Percentiles rank a stretch among this genome's conserved stretches.
Evolutionary conservation across 2,329 filamentous ascomycete species (phyloP).

Genomic region (Diaporthe citrichinensis): DNA sequence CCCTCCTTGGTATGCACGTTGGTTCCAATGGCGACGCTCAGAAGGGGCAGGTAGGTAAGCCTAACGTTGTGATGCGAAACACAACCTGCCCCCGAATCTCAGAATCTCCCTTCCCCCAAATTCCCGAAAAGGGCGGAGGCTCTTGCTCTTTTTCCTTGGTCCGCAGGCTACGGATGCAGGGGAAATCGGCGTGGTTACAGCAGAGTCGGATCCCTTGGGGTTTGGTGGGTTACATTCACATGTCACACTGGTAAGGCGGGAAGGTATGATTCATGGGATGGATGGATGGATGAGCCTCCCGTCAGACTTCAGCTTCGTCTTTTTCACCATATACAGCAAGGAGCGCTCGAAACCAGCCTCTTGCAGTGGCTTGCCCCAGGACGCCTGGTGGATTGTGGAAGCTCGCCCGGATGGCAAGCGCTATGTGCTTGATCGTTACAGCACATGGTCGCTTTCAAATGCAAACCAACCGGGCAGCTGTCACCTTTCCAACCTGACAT

Average conservation of each 20-base stretch:
- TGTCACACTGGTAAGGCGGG: not conserved
- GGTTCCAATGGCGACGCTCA: not conserved
- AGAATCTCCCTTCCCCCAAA: not conserved
- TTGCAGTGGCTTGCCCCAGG: not conserved
- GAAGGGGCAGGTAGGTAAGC: no score
- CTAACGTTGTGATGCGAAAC: not conserved
- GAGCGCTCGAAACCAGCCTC: not conserved
- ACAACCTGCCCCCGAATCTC: not conserved
- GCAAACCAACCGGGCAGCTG: not conserved
- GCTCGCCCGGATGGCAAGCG: not conserved
- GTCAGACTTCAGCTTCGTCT: not conserved
- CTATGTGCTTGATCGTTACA: not conserved
- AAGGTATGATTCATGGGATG: not conserved
- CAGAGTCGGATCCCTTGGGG: conserved; percentile 24
- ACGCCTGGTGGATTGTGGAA: not conserved
- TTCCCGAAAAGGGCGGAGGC: not conserved
- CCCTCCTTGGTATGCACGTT: not conserved
- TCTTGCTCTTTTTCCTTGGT: not conserved
- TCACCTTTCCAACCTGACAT: not conserved
- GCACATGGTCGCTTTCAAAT: not conserved
- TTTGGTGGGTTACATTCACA: conserved; percentile 27
- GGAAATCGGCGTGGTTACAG: conserved; percentile 15
- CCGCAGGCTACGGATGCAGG: not conserved
- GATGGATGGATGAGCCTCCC: not conserved
- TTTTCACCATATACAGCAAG: not conserved